Conservation (phyloP, 73 alveolate genomes). For the Paramecium tetraurelia region DNA sequence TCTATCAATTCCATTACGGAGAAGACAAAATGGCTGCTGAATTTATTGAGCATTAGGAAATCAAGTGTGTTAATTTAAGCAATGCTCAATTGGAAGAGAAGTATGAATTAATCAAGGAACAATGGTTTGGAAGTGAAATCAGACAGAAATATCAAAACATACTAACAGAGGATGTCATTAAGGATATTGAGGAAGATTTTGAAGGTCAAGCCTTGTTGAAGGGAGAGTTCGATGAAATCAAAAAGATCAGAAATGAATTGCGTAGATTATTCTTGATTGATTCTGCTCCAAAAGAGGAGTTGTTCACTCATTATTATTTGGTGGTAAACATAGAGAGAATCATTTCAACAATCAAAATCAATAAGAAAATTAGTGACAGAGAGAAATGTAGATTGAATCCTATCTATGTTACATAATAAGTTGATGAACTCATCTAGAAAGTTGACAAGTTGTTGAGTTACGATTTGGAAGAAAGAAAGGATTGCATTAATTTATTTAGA, state of each 20-base stretch:
- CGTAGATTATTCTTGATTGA: slow-evolving; percentile 37
- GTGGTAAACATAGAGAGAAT: slow-evolving; percentile 60
- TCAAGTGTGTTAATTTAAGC: slow-evolving; percentile 42
- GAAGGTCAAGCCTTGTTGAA: slow-evolving; percentile 38
- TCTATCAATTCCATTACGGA: slow-evolving; percentile 46
- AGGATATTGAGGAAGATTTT: slow-evolving; percentile 4
- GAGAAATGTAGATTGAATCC: slow-evolving; percentile 57
- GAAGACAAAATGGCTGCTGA: slow-evolving; percentile 61
- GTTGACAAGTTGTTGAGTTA: slow-evolving; percentile 13
- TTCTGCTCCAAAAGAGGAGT: slow-evolving; percentile 55
- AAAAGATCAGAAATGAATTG: slow-evolving; percentile 23
- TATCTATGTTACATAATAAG: not conserved
- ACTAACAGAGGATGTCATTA: not conserved
- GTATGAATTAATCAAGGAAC: slow-evolving; percentile 33
- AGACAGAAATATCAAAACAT: not conserved
- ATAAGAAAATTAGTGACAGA: slow-evolving; percentile 53
- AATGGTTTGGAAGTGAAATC: slow-evolving; percentile 40
- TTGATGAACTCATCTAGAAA: slow-evolving; percentile 1
- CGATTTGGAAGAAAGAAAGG: slow-evolving; percentile 25
- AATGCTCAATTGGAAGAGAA: slow-evolving; percentile 15
- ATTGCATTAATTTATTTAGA: slow-evolving; percentile 11
- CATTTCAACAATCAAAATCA: slow-evolving; percentile 52
- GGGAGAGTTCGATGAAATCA: slow-evolving; percentile 24
- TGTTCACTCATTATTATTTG: slow-evolving; percentile 43
- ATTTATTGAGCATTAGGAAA: slow-evolving; percentile 51